These are phyloP conservation scores for Pyrus bretschneideri DNA, from an alignment of 306 rosid species.

Conservation along the genomic window DNA sequence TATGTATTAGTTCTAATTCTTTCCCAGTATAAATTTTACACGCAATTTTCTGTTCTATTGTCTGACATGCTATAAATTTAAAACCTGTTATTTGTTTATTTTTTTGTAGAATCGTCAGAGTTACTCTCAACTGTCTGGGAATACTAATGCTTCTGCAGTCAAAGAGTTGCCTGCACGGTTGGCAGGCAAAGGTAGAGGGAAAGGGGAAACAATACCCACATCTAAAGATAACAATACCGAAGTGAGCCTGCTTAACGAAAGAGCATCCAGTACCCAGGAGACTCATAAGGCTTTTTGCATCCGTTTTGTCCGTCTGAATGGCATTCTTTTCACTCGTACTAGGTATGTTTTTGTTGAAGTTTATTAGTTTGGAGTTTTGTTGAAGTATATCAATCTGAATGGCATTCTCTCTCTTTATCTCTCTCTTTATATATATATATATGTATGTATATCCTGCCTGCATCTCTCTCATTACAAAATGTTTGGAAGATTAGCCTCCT, in stretches of 20 bases:
- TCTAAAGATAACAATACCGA: conserved; percentile 37
- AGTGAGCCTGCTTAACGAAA: conserved; percentile 39
- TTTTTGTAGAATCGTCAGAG: conserved; percentile 74
- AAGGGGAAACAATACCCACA: conserved; percentile 43
- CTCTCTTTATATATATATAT: neutral
- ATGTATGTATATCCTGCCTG: neutral
- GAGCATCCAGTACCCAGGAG: conserved; percentile 34
- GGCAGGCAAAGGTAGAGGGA: conserved; percentile 62
- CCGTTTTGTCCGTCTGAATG: conserved; percentile 83
- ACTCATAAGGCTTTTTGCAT: conserved; percentile 57
- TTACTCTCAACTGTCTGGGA: conserved; percentile 63
- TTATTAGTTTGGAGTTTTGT: neutral
- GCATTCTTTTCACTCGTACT: conserved; percentile 86
- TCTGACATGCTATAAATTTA: neutral
- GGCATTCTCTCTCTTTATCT: neutral
- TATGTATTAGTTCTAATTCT: neutral
- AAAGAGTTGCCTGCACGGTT: conserved; percentile 50
- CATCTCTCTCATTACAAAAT: neutral
- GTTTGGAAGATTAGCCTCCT: neutral
- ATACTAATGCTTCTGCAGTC: conserved; percentile 36
- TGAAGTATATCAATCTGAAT: too few species aligned
- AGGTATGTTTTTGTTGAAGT: conserved; percentile 34
- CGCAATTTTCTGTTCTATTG: neutral
- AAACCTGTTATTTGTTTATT: neutral
- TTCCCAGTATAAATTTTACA: neutral